phyloP scores from a whole-genome alignment of 768 basidiomycete species.

The Termitomyces sp. region DNA sequence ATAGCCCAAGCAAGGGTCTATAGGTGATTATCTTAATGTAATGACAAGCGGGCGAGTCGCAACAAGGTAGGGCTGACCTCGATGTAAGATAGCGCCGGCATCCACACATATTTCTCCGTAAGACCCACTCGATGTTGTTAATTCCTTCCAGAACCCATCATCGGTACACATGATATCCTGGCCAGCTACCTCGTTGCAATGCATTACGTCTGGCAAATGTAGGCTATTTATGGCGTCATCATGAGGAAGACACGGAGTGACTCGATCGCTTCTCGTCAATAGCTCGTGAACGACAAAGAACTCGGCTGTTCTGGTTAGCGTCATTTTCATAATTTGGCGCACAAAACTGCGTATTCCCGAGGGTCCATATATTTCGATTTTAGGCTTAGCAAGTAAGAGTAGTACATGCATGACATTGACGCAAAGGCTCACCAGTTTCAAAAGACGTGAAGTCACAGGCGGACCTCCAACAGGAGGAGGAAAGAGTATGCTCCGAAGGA shows the following conservation, averaged over 20 bases:
- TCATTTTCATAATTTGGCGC: constrained; percentile 65
- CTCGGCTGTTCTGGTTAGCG: constrained; percentile 52
- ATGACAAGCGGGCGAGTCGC: neutral
- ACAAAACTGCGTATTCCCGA: constrained; percentile 72
- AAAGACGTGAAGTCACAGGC: constrained; percentile 4
- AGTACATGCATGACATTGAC: constrained; percentile 2
- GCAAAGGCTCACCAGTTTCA: constrained; percentile 13
- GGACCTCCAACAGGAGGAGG: constrained; percentile 27
- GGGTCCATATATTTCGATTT: constrained; percentile 74
- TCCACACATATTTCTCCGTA: constrained; percentile 49
- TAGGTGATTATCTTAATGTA: neutral
- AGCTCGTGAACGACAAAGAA: constrained; percentile 79
- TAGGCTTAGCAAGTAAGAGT: constrained; percentile 28
- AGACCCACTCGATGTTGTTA: constrained; percentile 34
- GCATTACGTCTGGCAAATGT: constrained; percentile 34
- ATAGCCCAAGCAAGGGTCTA: constrained; percentile 80
- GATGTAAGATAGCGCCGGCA: constrained; percentile 73
- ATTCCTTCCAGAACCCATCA: constrained; percentile 63
- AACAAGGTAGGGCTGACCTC: constrained; percentile 41
- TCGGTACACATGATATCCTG: constrained; percentile 46
- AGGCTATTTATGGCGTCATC: constrained; percentile 13
- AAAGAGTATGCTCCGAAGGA: constrained; percentile 56
- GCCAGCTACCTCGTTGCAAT: constrained; percentile 62
- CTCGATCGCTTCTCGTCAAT: constrained; percentile 46
- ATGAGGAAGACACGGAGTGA: constrained; percentile 42